A percentile compares a stretch with the other conserved stretches of the same genome.
phyloP scores from a whole-genome alignment of 78 protist species.

The Protostelium mycophagum region DNA sequence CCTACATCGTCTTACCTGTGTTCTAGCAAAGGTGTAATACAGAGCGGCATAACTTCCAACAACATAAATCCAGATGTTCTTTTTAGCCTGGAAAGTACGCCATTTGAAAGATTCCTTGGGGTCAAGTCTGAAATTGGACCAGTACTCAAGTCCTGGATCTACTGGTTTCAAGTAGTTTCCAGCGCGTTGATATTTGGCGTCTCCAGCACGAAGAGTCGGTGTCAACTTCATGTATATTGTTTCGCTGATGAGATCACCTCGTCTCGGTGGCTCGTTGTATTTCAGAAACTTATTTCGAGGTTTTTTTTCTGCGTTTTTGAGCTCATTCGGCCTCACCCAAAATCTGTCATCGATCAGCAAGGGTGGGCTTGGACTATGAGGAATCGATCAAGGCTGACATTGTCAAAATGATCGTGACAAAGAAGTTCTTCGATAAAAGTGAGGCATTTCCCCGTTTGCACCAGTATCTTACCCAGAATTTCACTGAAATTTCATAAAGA shows the following conservation, averaged over 20 bases:
- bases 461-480: neutral
- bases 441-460: too few relatives aligned
- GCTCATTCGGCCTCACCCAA: too few relatives aligned
- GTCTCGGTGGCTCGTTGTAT: too few relatives aligned
- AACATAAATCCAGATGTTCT: neutral
- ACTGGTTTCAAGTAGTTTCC: neutral
- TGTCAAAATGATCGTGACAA: slow-evolving; percentile 1
- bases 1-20: neutral
- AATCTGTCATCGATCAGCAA: slow-evolving; percentile 11
- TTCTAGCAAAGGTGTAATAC: neutral
- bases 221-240: neutral
- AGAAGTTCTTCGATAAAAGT: slow-evolving; percentile 10
- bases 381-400: slow-evolving; percentile 2
- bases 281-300: too few relatives aligned
- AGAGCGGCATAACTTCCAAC: neutral
- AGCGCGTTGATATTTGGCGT: neutral
- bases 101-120: neutral
- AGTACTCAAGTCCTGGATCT: neutral
- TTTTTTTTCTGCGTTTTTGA: too few relatives aligned
- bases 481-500: neutral
- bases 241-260: too few relatives aligned
- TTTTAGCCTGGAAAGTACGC: neutral
- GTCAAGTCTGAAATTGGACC: neutral
- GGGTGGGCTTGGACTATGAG: slow-evolving; percentile 49
- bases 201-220: neutral